Percentiles rank a stretch among this genome's conserved stretches.
phyloP scores from a whole-genome alignment of 2,329 filamentous ascomycete genomes.

The Diaporthe sp. region DNA sequence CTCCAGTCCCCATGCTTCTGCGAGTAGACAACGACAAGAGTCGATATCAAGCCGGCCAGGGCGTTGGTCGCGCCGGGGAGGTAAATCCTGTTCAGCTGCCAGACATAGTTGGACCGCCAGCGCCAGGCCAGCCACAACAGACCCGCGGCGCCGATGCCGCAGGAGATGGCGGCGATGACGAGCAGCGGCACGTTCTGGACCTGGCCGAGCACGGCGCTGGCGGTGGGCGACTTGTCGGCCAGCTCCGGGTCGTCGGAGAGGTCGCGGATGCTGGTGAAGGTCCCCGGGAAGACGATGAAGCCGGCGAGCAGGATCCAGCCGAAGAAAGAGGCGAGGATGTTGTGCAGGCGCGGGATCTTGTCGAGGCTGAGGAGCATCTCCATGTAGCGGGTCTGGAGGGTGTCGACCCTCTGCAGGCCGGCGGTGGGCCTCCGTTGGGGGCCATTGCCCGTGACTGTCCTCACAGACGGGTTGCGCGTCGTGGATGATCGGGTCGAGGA shows the following conservation, averaged over 20 bases:
- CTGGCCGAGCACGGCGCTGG: background rate
- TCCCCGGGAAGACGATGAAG: slow-evolving; percentile 67
- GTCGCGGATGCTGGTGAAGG: slow-evolving; percentile 57
- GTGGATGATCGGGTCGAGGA: slow-evolving; percentile 15
- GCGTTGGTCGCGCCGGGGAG: slow-evolving; percentile 61
- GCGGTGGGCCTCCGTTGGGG: slow-evolving; percentile 19
- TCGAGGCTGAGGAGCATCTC: slow-evolving; percentile 63
- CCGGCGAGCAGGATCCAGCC: slow-evolving; percentile 66
- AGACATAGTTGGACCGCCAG: slow-evolving; percentile 65
- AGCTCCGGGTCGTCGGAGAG: slow-evolving; percentile 23
- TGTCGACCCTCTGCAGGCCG: slow-evolving; percentile 32
- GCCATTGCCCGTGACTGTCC: background rate
- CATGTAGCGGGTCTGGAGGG: slow-evolving; percentile 53
- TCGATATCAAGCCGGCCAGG: slow-evolving; percentile 64
- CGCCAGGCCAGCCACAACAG: slow-evolving; percentile 58
- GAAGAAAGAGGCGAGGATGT: slow-evolving; percentile 59
- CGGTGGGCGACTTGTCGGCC: slow-evolving; percentile 8
- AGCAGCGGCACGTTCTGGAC: slow-evolving; percentile 52
- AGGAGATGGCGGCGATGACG: slow-evolving; percentile 60
- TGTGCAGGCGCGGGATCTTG: slow-evolving; percentile 60
- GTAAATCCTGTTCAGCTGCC: slow-evolving; percentile 66
- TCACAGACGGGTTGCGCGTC: slow-evolving; percentile 2
- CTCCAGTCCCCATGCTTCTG: slow-evolving; percentile 61
- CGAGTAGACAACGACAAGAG: slow-evolving; percentile 64
- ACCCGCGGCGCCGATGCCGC: slow-evolving; percentile 56